Base-by-base conservation (phyloP, 768 basidiomycete species). In the Suillus subluteus region DNA sequence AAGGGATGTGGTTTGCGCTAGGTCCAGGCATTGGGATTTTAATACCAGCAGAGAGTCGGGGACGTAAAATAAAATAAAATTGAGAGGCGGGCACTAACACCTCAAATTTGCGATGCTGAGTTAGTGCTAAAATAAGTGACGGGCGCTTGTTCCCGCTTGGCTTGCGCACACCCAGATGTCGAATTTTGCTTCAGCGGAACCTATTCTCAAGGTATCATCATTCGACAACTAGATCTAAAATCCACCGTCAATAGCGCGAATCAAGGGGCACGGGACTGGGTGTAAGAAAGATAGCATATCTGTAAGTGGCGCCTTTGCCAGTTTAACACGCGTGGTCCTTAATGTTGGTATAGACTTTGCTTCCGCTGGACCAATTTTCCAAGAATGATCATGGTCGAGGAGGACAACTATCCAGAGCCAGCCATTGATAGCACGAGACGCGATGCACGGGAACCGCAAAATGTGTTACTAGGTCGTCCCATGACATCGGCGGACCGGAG, bases 171-270 rank as follows among this genome's bases (percentile, higher is more conserved):
- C 58, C 41, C 40, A 11, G 18, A 55, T 16, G 23, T 35, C 6
- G 35, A 35, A 35, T 35, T 35, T 41, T 13, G 52, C 54, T 58
- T 58, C 62, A 62, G 62, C 32, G 52, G 65, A 54, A 66, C 35
- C 46, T 44, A 23, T 32, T 9, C 13, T 41, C 56, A 12, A 30
- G 13, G 43, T 4, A 48, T 23, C 15, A 55, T 18, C 54, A 32
- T 55, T 21, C 16, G 54, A 55, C 55, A n/a, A 37, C 21, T 35
- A 5, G 2, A 56, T n/a, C 21, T 35, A 56, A 18, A 35, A 35
- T 18, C 7, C 35, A 18, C 32, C 35, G 6, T 35, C 21, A 11
- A 21, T 35, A 37, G 8, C 30, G 21, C 55, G 11, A 37, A 56
- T 37, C 2, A 35, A n/a, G 55, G 35, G 21, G 21, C 6, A 13